Conservation (phyloP, 176 grass and related monocot species). For the Echinochloa phyllopogon region DNA sequence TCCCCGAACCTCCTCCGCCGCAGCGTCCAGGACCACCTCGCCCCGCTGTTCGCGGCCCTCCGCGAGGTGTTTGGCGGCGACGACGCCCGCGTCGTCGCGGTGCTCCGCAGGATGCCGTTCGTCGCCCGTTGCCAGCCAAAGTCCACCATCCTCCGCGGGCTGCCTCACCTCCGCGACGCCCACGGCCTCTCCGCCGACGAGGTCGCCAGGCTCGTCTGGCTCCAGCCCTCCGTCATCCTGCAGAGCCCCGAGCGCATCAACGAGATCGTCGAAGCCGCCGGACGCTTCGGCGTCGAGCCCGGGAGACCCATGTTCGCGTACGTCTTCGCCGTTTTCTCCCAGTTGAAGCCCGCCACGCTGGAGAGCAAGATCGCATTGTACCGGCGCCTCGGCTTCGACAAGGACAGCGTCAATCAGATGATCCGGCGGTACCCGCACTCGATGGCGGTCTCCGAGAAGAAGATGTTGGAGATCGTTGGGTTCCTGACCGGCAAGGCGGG, state of each 20-base stretch:
- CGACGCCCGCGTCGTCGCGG: constrained; percentile 25
- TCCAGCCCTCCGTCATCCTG: constrained; percentile 39
- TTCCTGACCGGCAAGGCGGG: constrained; percentile 37
- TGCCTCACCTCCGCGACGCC: constrained; percentile 32
- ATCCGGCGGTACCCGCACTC: background rate
- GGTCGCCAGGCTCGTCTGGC: constrained; percentile 19
- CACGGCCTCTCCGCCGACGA: constrained; percentile 23
- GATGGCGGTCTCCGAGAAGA: constrained; percentile 27
- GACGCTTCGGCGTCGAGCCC: constrained; percentile 19
- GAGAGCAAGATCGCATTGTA: constrained; percentile 51
- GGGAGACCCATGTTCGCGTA: constrained; percentile 13
- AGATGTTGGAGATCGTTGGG: background rate
- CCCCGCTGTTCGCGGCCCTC: constrained; percentile 39
- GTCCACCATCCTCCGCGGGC: background rate
- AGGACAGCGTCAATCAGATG: constrained; percentile 7
- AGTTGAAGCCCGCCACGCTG: constrained; percentile 27
- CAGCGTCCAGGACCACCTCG: constrained; percentile 43
- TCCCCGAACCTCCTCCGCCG: constrained; percentile 35
- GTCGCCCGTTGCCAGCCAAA: constrained; percentile 14
- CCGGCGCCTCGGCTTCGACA: constrained; percentile 29
- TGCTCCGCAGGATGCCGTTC: constrained; percentile 25
- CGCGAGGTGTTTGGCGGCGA: constrained; percentile 41
- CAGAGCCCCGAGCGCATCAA: background rate
- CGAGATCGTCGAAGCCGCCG: constrained; percentile 34
- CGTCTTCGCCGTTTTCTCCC: constrained; percentile 3